A percentile compares a stretch with the other conserved stretches of the same genome.
These are phyloP conservation scores for Tilletia horrida DNA, from an alignment of 1,284 basidiomycete genomes.

Conservation along the genomic window DNA sequence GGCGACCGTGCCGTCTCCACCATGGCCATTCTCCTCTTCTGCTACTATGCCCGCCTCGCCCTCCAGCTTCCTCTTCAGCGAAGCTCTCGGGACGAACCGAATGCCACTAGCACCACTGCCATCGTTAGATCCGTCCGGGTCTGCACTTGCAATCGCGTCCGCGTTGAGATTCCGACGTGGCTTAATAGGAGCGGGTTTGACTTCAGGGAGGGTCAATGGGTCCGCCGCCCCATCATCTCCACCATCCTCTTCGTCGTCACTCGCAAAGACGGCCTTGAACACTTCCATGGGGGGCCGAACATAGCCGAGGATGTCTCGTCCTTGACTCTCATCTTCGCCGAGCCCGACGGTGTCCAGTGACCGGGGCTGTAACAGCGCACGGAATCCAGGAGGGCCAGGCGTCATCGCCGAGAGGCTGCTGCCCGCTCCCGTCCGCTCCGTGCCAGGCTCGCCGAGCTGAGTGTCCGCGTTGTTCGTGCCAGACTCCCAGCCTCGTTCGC, in stretches of 20 bases:
- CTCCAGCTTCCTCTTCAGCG: not conserved
- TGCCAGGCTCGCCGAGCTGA: not conserved
- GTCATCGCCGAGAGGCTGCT: not conserved
- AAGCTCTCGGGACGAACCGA: not conserved
- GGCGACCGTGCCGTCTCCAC: not conserved
- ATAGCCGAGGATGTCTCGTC: conserved; percentile 78
- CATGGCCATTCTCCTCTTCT: not conserved
- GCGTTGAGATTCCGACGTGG: conserved; percentile 4
- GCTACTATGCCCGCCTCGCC: not conserved
- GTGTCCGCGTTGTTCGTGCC: not conserved
- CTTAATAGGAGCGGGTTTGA: not conserved
- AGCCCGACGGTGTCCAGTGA: conserved; percentile 62
- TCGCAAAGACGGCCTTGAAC: conserved; percentile 68
- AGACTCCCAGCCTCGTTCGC: conserved; percentile 17
- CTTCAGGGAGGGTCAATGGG: not conserved
- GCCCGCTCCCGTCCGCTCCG: not conserved
- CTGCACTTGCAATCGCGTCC: not conserved
- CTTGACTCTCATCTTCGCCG: conserved; percentile 85
- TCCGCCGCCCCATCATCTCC: conserved; percentile 83
- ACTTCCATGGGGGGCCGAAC: conserved; percentile 82
- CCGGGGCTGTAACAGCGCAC: not conserved
- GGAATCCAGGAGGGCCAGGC: not conserved
- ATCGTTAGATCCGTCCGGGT: not conserved
- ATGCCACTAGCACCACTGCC: not conserved
- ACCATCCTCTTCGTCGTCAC: conserved; percentile 75